Conservation (phyloP, 176 grass and related monocot species). For the Paspalum vaginatum region DNA sequence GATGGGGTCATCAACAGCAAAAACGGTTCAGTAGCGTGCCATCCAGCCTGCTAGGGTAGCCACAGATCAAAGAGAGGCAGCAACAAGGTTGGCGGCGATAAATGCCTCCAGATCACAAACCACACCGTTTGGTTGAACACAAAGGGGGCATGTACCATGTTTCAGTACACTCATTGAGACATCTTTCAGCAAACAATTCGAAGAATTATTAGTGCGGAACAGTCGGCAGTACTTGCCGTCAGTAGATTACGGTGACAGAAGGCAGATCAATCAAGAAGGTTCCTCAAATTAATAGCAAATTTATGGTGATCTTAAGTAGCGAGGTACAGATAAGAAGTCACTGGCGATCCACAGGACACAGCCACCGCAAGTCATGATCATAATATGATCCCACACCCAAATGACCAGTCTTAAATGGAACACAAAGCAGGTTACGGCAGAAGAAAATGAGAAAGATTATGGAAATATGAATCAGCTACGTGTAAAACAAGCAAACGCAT, state of each 20-base stretch:
- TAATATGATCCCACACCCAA: slow-evolving; percentile 9
- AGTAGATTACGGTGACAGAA: background rate
- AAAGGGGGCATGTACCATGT: background rate
- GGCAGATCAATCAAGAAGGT: slow-evolving; percentile 1
- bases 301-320: background rate
- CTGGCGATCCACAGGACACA: background rate
- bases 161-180: background rate
- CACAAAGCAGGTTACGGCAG: slow-evolving; percentile 5
- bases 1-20: background rate
- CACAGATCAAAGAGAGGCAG: background rate
- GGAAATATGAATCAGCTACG: background rate
- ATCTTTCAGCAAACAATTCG: background rate
- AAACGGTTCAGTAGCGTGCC: background rate
- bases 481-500: background rate
- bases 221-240: background rate
- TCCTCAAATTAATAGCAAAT: background rate
- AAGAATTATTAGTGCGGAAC: background rate
- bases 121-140: background rate
- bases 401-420: background rate
- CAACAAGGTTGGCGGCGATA: background rate
- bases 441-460: background rate
- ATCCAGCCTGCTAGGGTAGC: background rate
- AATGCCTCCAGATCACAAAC: slow-evolving; percentile 7
- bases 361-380: slow-evolving; percentile 5
- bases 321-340: background rate